Base-by-base conservation (phyloP, 306 rosid genomes). In the Lathyrus tuberosus region DNA sequence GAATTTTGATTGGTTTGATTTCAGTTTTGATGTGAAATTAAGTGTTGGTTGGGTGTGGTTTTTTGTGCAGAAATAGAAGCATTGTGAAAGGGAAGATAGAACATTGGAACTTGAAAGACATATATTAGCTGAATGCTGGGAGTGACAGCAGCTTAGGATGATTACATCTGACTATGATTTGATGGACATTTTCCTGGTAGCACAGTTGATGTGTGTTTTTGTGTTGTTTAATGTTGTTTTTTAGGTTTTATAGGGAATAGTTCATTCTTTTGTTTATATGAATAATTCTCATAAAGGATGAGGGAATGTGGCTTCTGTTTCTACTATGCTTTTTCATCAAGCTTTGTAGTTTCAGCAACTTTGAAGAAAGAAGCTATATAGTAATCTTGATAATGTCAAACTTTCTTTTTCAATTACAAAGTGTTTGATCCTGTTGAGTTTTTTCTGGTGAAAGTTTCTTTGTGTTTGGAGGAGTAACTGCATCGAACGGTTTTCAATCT, bases 51-150 rank as follows among this genome's bases (percentile, higher is more conserved):
- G 22, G 22, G 16, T 60, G 17, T 53, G 57, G 22, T 4, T 12
- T 72, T 43, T 61, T 15, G 62, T 78, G 81, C 83, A 89, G 96
- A 73, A 80, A 83, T 89, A 85, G 48, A 38, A 17, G 84, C 54
- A 68, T 31, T 60, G 72, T 31, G 78, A 65, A 48, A 69, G 77
- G 51, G 42, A 35, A 35, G 40, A 8, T 35, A 3, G 40, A 7
- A 35, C 40, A 35, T 35, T 35, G 40, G 40, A 57, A 40, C 53
- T 62, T 38, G n/a, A 62, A 78, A 68, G 70, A 68, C 71, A 24
- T 61, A 1, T 40, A 60, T 15, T n/a, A 17, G 59, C 81, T 22
- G 35, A 53, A 3, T 62, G 52, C 60, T 37, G 53, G 47, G 8
- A 46, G 38, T 14, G 66, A 70, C 16, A 52, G 44, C 60, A 57